Base-by-base conservation (phyloP, 169 alveolate species). In the Plasmodium berghei region DNA sequence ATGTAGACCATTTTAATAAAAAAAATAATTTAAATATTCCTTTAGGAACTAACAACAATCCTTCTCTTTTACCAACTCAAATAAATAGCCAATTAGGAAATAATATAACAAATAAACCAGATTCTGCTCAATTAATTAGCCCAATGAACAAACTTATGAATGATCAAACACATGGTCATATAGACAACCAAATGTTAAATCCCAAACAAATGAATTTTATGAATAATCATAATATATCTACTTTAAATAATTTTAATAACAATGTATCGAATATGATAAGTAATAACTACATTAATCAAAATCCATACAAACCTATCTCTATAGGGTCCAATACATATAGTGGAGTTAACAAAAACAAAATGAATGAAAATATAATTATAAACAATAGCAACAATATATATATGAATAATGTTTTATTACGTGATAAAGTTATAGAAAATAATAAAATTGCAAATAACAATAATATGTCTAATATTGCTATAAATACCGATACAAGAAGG, bases 211-310 rank as follows among this genome's bases (percentile, higher is more conserved):
- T 77, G 22, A 63, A 63, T 1, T 64, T 48, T 6, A 77, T 77
- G 69, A 69, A 22, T 42, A 77, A 56, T 55, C 54, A 77, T 69
- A 56, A 69, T 26, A 63, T n/a, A 24, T 20, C 88, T 14, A 3
- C 63, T 22, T 14, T 74, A 0, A 75, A 62, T 48, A 80, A 55
- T 80, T n/a, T 66, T 18, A 80, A 10, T 42, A 14, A 22, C 26
- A 22, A 52, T 66, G 77, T 16, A 12, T 0, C 42, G 0, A 34
- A 34, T 34, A 34, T 34, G 42, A 34, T 34, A 5, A 34, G 3
- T 34, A 34, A 34, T 34, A 34, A 34, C 8, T 34, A 34, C 8
- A 34, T 34, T 6, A 34, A 34, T 4, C 42, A 34, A 5, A 2
- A 34, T 5, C 42, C 42, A 34, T 34, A 34, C 3, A 34, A 34